Evolutionary conservation across 257 asterid species (phyloP).

Genomic region (Verbascum thapsus): DNA sequence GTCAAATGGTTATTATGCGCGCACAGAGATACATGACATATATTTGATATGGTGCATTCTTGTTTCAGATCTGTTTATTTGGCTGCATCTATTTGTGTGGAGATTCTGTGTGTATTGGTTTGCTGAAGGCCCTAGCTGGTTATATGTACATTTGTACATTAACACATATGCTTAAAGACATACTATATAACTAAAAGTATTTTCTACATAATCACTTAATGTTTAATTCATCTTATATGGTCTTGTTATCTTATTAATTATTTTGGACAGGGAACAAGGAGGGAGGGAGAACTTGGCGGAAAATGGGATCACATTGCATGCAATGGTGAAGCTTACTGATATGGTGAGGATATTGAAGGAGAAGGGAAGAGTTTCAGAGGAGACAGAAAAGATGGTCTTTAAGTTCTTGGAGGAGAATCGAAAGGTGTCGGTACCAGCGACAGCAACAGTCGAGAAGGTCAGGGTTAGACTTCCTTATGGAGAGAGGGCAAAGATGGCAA

Average conservation of each 20-base stretch:
- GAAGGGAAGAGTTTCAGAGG: slow-evolving; percentile 88
- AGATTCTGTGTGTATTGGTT: not conserved
- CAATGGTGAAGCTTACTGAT: slow-evolving; percentile 87
- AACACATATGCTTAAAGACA: too few relatives aligned
- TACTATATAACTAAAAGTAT: not conserved
- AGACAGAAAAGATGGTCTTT: slow-evolving; percentile 77
- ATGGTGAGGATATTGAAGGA: slow-evolving; percentile 90
- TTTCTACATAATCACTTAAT: slow-evolving; percentile 1
- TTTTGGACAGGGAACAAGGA: slow-evolving; percentile 84
- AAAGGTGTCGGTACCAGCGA: slow-evolving; percentile 63
- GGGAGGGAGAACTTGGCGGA: slow-evolving; percentile 92
- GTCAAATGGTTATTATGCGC: too few relatives aligned
- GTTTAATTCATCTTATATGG: not conserved
- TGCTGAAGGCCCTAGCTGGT: not conserved
- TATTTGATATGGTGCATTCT: too few relatives aligned
- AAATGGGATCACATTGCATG: slow-evolving; percentile 79
- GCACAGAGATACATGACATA: too few relatives aligned
- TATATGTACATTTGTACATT: not conserved
- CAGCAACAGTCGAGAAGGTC: slow-evolving; percentile 40
- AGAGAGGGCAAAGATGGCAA: slow-evolving; percentile 78
- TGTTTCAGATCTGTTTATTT: too few relatives aligned
- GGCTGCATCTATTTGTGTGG: too few relatives aligned
- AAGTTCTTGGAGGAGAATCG: slow-evolving; percentile 82
- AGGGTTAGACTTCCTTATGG: slow-evolving; percentile 59
- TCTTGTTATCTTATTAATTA: slow-evolving; percentile 24